Conservation (phyloP, 768 basidiomycete species). For the Fibroporia radiculosa region DNA sequence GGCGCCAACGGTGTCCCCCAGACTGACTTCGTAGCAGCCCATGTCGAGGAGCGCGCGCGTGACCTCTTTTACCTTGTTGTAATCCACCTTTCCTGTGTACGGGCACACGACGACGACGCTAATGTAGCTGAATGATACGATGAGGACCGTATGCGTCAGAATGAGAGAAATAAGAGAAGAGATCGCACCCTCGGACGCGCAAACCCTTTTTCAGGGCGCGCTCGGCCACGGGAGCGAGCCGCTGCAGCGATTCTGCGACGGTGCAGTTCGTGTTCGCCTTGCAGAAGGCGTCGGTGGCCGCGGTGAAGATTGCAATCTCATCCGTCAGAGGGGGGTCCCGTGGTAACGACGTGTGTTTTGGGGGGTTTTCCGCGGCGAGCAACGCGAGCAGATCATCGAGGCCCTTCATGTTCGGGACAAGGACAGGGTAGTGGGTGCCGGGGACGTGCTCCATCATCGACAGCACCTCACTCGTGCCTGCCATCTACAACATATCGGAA, state of each 20-base stretch:
- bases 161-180: slow-evolving; percentile 29
- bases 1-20: slow-evolving; percentile 89
- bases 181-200: slow-evolving; percentile 63
- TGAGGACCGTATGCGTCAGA: background rate
- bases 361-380: slow-evolving; percentile 28
- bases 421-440: slow-evolving; percentile 65
- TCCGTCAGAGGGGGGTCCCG: slow-evolving; percentile 45
- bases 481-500: too few relatives aligned
- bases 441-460: slow-evolving; percentile 43
- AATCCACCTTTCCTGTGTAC: slow-evolving; percentile 73
- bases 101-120: slow-evolving; percentile 82
- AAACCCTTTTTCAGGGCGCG: slow-evolving; percentile 55
- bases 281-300: slow-evolving; percentile 82
- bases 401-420: slow-evolving; percentile 76
- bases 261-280: slow-evolving; percentile 79
- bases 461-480: slow-evolving; percentile 73
- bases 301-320: slow-evolving; percentile 86
- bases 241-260: slow-evolving; percentile 59
- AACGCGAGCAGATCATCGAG: slow-evolving; percentile 60
- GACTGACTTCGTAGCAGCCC: slow-evolving; percentile 90
- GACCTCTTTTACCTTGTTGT: slow-evolving; percentile 56
- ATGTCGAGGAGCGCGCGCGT: slow-evolving; percentile 68
- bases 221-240: slow-evolving; percentile 53
- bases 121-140: slow-evolving; percentile 53
- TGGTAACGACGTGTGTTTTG: slow-evolving; percentile 10